Evolutionary conservation across 768 basidiomycete genomes (phyloP).

Genomic region (Podaxis sp.): DNA sequence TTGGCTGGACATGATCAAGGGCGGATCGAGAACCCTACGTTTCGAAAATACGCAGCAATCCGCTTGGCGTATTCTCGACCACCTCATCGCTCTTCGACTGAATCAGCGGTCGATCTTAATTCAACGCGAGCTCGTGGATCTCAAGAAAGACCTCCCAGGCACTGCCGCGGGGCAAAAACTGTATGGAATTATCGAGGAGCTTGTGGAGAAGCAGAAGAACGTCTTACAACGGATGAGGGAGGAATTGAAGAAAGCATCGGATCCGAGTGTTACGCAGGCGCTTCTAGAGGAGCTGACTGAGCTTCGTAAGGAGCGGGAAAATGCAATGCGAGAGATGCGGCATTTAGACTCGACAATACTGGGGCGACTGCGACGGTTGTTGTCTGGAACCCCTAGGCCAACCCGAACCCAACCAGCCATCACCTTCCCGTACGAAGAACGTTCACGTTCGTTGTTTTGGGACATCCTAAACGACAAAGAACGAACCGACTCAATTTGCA

Average conservation of each 20-base stretch:
- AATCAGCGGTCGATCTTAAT: conserved; percentile 44
- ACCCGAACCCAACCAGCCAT: not conserved
- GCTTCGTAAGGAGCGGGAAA: conserved; percentile 4
- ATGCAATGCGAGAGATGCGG: not conserved
- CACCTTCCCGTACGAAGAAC: not conserved
- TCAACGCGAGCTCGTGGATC: conserved; percentile 49
- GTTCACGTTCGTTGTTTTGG: not conserved
- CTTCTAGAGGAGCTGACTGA: not conserved
- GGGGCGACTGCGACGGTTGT: not conserved
- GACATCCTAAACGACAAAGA: not conserved
- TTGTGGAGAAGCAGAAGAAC: conserved; percentile 6
- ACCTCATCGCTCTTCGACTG: not conserved
- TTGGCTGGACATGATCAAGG: conserved; percentile 11
- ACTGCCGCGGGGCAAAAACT: conserved; percentile 57
- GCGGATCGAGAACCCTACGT: not conserved
- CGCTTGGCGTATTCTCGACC: conserved; percentile 6
- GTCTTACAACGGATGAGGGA: not conserved
- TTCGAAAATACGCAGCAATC: not conserved
- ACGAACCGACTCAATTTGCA: too few species aligned
- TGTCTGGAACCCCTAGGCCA: not conserved
- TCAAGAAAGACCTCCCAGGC: conserved; percentile 46
- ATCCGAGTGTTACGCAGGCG: not conserved
- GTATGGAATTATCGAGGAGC: not conserved
- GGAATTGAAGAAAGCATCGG: conserved; percentile 3
- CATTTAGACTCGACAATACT: not conserved